phyloP scores from a whole-genome alignment of 768 basidiomycete species.

The Leccinum longicurvipes region DNA sequence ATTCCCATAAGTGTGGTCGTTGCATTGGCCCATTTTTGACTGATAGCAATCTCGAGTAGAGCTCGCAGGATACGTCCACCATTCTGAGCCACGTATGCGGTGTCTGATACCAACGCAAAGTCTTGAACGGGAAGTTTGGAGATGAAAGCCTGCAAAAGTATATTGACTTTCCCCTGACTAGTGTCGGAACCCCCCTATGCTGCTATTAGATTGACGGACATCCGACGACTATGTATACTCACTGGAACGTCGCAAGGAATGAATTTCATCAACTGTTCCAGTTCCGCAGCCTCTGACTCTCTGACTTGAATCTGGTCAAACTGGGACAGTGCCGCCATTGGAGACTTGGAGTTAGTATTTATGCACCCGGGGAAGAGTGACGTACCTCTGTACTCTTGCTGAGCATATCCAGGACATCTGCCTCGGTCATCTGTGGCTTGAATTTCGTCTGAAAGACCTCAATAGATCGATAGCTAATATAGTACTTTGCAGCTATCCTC shows the following conservation, averaged over 20 bases:
- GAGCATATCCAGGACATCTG: conserved; percentile 83
- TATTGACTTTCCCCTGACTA: conserved; percentile 86
- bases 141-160: conserved; percentile 88
- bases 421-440: conserved; percentile 83
- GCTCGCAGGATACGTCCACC: conserved; percentile 93
- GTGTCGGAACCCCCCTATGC: conserved; percentile 61
- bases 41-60: conserved; percentile 90
- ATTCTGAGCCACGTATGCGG: conserved; percentile 92
- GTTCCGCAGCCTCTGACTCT: conserved; percentile 83
- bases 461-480: conserved; percentile 81
- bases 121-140: conserved; percentile 81
- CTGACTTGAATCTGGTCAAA: conserved; percentile 94
- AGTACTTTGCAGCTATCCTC: conserved; percentile 96
- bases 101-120: conserved; percentile 95
- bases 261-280: conserved; percentile 62
- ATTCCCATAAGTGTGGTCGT: conserved; percentile 79
- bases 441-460: conserved; percentile 83
- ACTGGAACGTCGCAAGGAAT: conserved; percentile 84
- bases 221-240: conserved; percentile 12
- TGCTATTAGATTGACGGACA: background rate
- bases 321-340: conserved; percentile 36
- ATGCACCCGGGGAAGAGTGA: background rate
- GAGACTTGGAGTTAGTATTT: background rate
- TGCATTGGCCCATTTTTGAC: conserved; percentile 85
- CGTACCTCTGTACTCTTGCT: conserved; percentile 87